A percentile compares a stretch with the other conserved stretches of the same genome.
Evolutionary conservation across 805 yeast species (phyloP).

Genomic region (Lipomyces japonicus): DNA sequence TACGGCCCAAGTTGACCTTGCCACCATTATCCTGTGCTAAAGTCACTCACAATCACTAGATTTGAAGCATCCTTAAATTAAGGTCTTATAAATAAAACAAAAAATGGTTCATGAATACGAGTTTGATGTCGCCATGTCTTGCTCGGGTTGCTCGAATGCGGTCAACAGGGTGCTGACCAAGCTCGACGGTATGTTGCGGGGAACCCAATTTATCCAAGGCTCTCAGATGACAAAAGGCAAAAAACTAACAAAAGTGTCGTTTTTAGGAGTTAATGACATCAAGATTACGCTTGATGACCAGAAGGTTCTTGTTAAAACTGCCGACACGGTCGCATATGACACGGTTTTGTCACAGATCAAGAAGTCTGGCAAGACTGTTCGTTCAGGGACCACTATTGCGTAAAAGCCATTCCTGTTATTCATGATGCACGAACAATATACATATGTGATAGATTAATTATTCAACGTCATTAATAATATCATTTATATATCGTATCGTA

Average conservation of each 20-base stretch:
- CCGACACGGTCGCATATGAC: slow-evolving; percentile 57
- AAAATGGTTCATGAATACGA: slow-evolving; percentile 62
- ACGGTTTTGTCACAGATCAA: slow-evolving; percentile 73
- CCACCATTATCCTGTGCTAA: no score
- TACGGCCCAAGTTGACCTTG: no score
- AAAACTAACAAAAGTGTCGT: slow-evolving; percentile 41
- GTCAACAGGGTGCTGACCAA: slow-evolving; percentile 59
- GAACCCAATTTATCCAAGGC: background rate
- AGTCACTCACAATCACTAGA: no score
- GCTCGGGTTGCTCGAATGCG: slow-evolving; percentile 83
- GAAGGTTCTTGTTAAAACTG: slow-evolving; percentile 71
- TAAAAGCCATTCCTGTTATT: no score
- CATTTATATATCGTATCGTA: no score
- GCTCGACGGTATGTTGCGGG: slow-evolving; percentile 16
- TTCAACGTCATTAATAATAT: no score
- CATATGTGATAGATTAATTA: no score
- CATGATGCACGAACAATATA: no score
- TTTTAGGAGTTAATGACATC: slow-evolving; percentile 69
- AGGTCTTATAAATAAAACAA: no score
- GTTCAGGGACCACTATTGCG: slow-evolving; percentile 55
- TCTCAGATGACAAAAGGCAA: no score
- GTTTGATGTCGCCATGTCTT: slow-evolving; percentile 79
- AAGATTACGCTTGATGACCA: slow-evolving; percentile 78
- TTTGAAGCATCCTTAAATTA: no score
- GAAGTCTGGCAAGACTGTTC: slow-evolving; percentile 86